Conservation (phyloP, 768 basidiomycete species). For the Tricholoma hemisulphureum region DNA sequence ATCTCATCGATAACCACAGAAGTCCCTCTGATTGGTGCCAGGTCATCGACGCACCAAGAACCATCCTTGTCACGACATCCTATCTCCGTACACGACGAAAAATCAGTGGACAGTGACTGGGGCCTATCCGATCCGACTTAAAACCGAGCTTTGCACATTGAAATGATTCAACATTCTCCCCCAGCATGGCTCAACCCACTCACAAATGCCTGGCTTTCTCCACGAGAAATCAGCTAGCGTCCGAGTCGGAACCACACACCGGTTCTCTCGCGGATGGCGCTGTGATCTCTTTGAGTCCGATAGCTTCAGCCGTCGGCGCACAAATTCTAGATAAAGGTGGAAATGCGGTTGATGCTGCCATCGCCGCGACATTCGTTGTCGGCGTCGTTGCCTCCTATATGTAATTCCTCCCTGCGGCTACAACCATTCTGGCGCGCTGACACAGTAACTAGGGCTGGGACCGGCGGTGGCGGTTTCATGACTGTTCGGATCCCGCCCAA, state of each 20-base stretch:
- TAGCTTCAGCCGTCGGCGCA: background rate
- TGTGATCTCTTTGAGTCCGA: background rate
- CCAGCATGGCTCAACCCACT: background rate
- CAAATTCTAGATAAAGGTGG: background rate
- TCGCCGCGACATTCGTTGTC: background rate
- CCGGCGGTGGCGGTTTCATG: background rate
- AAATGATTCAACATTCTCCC: background rate
- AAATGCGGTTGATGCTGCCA: background rate
- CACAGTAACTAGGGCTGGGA: background rate
- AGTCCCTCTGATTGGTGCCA: no score
- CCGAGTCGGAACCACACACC: background rate
- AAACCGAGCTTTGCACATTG: background rate
- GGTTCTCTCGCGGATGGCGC: background rate
- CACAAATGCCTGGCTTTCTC: background rate
- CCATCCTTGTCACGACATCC: no score
- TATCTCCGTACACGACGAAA: no score
- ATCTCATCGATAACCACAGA: no score
- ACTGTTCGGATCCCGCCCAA: background rate
- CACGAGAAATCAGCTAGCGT: background rate
- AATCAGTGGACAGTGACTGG: background rate
- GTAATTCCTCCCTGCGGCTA: background rate
- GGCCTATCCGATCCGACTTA: background rate
- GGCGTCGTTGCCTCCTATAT: background rate
- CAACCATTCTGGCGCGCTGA: background rate
- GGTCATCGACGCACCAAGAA: no score